Evolutionary conservation across 768 basidiomycete species (phyloP), one percentile per base, ranked within the genome.

Genomic region (Xerocomellus dryophilus): DNA sequence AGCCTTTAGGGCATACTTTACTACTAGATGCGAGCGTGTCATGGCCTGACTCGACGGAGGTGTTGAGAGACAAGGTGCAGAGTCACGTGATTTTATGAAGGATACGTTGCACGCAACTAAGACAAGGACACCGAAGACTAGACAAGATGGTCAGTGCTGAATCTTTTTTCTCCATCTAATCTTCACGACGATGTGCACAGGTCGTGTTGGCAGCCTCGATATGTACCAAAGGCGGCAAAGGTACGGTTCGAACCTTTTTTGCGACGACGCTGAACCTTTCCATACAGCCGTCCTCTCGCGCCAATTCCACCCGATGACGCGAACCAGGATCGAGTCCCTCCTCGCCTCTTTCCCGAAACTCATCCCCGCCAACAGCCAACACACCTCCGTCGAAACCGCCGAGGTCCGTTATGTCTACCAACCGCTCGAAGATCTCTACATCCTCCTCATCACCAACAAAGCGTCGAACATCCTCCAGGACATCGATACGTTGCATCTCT

Each of bases 381-480:
- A 98, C 69, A 97, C 95, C 4, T 91, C 93, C n/a, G 89, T 96
- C 63, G 95, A 92, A 78, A 97, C 93, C 0, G 73, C 89, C 36
- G 93, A 99, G 71, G 94, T 96, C 47, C 89, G 94, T 62, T 98
- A 93, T 68, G 94, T 98, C 57, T 98, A 96, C 71, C 94, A 97
- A 66, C 93, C 94, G 0, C 81, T 98, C 43, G 94, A 97, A 71
- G 93, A 98, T 69, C 84, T 98, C 23, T 98, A 98, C 73, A 96
- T 98, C 56, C 80, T 98, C 61, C 81, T 98, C 59, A 95, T 98
- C 73, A 98, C 96, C 50, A 98, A 98, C 76, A 98, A 97, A 71
- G 91, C 93, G 8, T 93, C 91, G n/a, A 99, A 99, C 66, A 98
- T 98, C 64, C 77, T 99, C 36, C 97, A 97, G 76, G 97, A 98